Evolutionary conservation across 306 rosid genomes (phyloP), one percentile per base, ranked within the genome.

Genomic region (Herpetospermum pedunculosum): DNA sequence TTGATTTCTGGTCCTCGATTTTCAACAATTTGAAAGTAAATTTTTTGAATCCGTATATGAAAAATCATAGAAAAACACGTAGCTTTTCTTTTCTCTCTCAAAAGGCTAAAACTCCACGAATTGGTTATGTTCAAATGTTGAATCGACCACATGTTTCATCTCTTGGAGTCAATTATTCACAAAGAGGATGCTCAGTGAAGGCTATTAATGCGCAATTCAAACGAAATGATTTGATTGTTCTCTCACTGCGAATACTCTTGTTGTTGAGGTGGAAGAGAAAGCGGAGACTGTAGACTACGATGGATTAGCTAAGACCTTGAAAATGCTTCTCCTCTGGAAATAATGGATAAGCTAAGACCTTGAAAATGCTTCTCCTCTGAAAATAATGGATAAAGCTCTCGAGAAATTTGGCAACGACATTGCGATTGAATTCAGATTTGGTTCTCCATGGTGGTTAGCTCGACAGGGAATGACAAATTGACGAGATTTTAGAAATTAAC

Each of bases 361-460:
- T 25, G 83, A 69, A 50, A 85, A 78, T 80, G 95, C 96, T 79
- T 92, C 95, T 11, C 98, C 98, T 72, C 89, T 90, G 75, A 80
- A 87, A 77, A 83, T 92, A 19, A 92, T 92, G 79, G 92, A 90
- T 29, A 84, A 46, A 63, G 98, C 96, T 46, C 92, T 92, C 15
- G 86, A 84, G 81, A 85, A 78, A 77, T 90, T 90, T 43, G 98
- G 96, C 60, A 70, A 83, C 62, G 87, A 90, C 75, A 87, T 92
- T 29, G 96, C 95, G 9, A 92, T 92, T 83, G 98, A 95, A 28
- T 92, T 90, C 90, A 92, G 96, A n/a, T n/a, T n/a, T n/a, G n/a
- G n/a, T n/a, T n/a, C n/a, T n/a, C n/a, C n/a, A n/a, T n/a, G n/a
- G n/a, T n/a, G n/a, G n/a, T n/a, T n/a, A n/a, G n/a, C n/a, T n/a